phyloP scores from a whole-genome alignment of 768 basidiomycete genomes.

The Trametes cinnabarina region DNA sequence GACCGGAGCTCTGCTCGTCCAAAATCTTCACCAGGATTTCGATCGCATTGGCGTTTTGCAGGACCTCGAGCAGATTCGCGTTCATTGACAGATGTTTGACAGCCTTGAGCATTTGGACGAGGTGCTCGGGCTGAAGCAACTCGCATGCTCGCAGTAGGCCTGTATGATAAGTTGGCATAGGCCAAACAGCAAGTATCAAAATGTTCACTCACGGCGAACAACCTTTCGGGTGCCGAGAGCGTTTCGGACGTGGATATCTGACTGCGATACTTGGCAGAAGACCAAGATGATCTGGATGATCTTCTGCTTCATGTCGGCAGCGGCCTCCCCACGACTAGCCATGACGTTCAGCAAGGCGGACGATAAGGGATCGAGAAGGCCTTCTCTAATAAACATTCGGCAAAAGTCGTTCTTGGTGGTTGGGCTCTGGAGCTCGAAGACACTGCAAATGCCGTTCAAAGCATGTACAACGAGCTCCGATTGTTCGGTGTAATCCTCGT shows the following conservation, averaged over 20 bases:
- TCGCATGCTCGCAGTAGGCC: conserved; percentile 87
- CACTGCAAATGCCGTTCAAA: conserved; percentile 89
- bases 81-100: conserved; percentile 97
- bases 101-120: conserved; percentile 88
- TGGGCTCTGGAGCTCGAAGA: conserved; percentile 94
- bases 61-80: conserved; percentile 80
- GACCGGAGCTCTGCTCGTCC: conserved; percentile 74
- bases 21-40: conserved; percentile 86
- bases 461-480: conserved; percentile 90
- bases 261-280: conserved; percentile 96
- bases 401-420: conserved; percentile 99
- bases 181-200: no score
- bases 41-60: conserved; percentile 95
- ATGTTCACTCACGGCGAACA: conserved; percentile 79
- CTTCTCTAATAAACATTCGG: conserved; percentile 96
- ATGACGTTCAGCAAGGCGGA: conserved; percentile 88
- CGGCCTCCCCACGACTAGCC: conserved; percentile 61
- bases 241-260: conserved; percentile 89
- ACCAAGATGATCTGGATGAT: conserved; percentile 86
- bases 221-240: conserved; percentile 90
- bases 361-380: conserved; percentile 88
- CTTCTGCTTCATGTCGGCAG: conserved; percentile 79
- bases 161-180: conserved; percentile 39
- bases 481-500: conserved; percentile 93
- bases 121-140: conserved; percentile 80